phyloP scores from a whole-genome alignment of 768 basidiomycete species.

The Phaeotremella skinneri region DNA sequence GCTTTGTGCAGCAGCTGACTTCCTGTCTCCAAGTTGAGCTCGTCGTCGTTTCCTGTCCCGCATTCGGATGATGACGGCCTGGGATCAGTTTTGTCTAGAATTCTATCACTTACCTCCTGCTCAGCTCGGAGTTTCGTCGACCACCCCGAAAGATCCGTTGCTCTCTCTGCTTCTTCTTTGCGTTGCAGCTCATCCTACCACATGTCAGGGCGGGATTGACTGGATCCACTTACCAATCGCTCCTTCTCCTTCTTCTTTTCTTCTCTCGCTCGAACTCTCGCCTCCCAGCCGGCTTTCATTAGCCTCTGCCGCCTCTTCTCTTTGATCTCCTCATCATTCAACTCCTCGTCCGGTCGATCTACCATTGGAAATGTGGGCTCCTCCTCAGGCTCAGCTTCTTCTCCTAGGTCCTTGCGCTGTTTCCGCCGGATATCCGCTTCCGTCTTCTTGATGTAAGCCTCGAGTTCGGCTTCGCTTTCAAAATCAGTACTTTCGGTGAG shows the following conservation, averaged over 20 bases:
- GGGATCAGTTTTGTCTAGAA: not conserved
- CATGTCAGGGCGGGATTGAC: not conserved
- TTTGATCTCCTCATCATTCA: constrained; percentile 85
- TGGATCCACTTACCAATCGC: constrained; percentile 31
- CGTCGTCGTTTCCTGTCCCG: constrained; percentile 75
- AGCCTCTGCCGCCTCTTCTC: constrained; percentile 93
- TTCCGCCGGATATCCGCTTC: constrained; percentile 72
- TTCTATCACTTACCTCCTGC: constrained; percentile 64
- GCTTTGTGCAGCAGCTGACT: constrained; percentile 90
- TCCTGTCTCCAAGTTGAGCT: constrained; percentile 81
- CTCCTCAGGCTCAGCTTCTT: constrained; percentile 68
- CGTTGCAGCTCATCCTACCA: constrained; percentile 56
- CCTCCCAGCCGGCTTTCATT: constrained; percentile 89
- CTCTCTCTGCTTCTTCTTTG: constrained; percentile 72
- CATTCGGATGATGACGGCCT: constrained; percentile 79
- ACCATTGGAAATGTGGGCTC: constrained; percentile 79
- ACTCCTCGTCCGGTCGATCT: constrained; percentile 86
- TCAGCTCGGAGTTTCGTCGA: constrained; percentile 66
- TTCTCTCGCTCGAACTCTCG: constrained; percentile 72
- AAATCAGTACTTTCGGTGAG: constrained; percentile 57
- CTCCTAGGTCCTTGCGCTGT: constrained; percentile 74
- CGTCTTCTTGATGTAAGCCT: constrained; percentile 70
- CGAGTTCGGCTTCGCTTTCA: constrained; percentile 57
- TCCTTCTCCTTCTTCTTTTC: constrained; percentile 85
- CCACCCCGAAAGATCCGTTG: constrained; percentile 71